Base-by-base conservation (phyloP, 163 green algal genomes). In the Scenedesmus sp. region DNA sequence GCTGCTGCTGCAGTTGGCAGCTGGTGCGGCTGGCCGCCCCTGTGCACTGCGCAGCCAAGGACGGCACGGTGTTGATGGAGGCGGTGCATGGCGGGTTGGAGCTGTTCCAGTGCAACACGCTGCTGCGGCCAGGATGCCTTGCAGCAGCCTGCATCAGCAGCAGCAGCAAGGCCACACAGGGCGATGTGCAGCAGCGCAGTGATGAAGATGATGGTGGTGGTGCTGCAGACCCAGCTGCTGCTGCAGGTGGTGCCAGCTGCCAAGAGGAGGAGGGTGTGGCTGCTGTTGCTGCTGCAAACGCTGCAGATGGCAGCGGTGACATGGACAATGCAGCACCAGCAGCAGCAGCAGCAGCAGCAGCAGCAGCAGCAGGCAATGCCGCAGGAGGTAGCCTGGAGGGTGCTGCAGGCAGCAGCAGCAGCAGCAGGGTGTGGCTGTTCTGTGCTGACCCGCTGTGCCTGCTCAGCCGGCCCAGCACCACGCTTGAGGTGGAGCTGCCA, bases 401-500 rank as follows among this genome's bases (percentile, higher is more conserved):
- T 76, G 16, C 66, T 26, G 16, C 16, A 16, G 26, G 66, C 66
- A 74, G 82, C 54, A 87, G 82, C 82, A 87, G 82, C 82, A 87
- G 82, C 82, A 87, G 82, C 82, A 87, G 82, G 82, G 82, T 87
- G 16, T 87, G 82, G 82, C 56, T 87, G 82, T 87, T 87, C 56
- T 87, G 82, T 26, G 55, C 82, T 20, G 82, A 87, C 66, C 82
- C 82, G 82, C 16, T 87, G 56, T 87, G 82, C 15, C 9, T 87
- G 26, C 52, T 87, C 56, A 87, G 82, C 56, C 52, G 56, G 82
- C 82, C 82, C 46, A 26, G 66, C 66, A 76, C 7, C 15, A 34
- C 66, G 26, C 55, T 56, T 55, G 52, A 87, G 12, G 55, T 74
- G 56, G 56, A 2, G 4, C 20, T 87, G 56, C 82, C 82, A 74